Conservation (phyloP, 2,329 filamentous ascomycete species). For the Madurella mycetomatis region DNA sequence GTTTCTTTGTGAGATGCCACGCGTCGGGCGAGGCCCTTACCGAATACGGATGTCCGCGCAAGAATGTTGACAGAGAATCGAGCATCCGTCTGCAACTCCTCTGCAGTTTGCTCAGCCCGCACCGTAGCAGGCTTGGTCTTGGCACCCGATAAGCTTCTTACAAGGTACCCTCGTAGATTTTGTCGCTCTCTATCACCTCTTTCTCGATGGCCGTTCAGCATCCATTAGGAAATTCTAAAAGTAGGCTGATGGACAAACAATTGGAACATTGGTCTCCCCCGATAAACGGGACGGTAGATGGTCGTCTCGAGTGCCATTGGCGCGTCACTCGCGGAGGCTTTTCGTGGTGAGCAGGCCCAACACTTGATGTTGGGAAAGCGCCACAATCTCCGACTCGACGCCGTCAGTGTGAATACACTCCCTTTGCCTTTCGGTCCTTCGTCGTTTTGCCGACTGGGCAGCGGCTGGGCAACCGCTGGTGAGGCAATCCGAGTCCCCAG, state of each 20-base stretch:
- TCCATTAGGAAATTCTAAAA: conserved; percentile 12
- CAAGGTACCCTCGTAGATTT: conserved; percentile 1
- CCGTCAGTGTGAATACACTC: too few species aligned
- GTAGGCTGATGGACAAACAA: neutral
- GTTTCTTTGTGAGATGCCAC: neutral
- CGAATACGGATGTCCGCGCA: neutral
- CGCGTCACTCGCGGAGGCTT: neutral
- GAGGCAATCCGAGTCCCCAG: neutral
- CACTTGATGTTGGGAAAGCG: neutral
- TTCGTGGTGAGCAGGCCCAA: neutral
- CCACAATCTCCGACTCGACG: neutral
- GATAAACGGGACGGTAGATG: neutral
- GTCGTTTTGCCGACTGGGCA: too few species aligned
- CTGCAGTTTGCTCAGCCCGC: neutral
- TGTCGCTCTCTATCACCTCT: neutral
- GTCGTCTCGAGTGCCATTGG: neutral
- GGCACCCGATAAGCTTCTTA: conserved; percentile 16
- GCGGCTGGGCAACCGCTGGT: neutral
- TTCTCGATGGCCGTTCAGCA: neutral
- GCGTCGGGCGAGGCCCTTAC: neutral
- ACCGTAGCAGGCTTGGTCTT: conserved; percentile 5
- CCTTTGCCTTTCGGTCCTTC: too few species aligned
- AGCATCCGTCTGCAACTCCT: too few species aligned
- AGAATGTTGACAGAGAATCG: too few species aligned
- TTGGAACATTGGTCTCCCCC: neutral